A percentile compares a stretch with the other conserved stretches of the same genome.
phyloP scores from a whole-genome alignment of 2,329 filamentous ascomycete genomes.

The Madurella fahalii region DNA sequence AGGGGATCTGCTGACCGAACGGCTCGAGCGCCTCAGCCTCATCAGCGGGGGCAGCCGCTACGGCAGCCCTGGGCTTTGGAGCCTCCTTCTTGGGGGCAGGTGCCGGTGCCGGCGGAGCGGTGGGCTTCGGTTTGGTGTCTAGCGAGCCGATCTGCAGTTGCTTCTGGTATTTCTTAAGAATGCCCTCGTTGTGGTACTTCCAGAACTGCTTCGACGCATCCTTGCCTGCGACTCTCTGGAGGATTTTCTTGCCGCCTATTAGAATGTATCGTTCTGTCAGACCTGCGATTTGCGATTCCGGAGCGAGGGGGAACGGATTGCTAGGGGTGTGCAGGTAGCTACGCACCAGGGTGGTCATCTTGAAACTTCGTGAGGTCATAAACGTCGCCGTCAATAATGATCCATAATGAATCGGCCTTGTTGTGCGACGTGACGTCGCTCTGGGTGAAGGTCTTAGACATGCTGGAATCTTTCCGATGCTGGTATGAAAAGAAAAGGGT shows the following conservation, averaged over 20 bases:
- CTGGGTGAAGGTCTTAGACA: conserved; percentile 83
- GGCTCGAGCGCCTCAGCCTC: conserved; percentile 73
- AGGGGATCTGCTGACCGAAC: conserved; percentile 83
- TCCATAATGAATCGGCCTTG: conserved; percentile 80
- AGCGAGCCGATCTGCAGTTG: conserved; percentile 81
- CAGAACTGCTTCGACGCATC: conserved; percentile 65
- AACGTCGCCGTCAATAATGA: conserved; percentile 90
- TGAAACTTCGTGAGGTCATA: conserved; percentile 91
- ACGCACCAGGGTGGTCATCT: conserved; percentile 74
- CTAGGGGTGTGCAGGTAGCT: neutral
- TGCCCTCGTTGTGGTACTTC: conserved; percentile 78
- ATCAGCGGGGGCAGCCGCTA: conserved; percentile 38
- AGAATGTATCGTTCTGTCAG: conserved; percentile 1
- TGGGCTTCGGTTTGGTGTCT: conserved; percentile 73
- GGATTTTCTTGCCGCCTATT: conserved; percentile 60
- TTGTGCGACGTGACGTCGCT: conserved; percentile 89
- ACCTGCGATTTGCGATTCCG: neutral
- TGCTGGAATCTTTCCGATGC: conserved; percentile 36
- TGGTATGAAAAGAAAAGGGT: conserved; percentile 3
- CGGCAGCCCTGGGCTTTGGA: conserved; percentile 38
- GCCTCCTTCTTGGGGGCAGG: conserved; percentile 40
- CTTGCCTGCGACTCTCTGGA: conserved; percentile 60
- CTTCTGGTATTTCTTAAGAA: conserved; percentile 80
- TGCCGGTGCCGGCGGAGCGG: conserved; percentile 50
- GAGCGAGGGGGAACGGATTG: neutral